phyloP scores from a whole-genome alignment of 768 basidiomycete genomes.

The Lepiota venenata region DNA sequence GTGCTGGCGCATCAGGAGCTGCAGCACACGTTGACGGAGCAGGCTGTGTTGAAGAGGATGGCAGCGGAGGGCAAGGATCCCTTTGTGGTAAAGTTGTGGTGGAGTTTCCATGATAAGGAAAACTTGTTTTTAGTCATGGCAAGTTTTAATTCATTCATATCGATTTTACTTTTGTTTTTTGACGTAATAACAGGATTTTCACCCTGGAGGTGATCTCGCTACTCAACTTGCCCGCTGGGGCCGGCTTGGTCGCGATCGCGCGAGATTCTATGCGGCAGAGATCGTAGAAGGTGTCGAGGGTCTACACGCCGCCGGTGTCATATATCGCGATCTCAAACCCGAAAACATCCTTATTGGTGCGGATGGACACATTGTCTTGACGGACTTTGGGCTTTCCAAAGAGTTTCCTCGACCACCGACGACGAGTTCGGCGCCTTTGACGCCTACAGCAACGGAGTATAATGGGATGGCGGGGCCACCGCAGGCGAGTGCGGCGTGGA shows the following conservation, averaged over 20 bases:
- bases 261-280: conserved; percentile 96
- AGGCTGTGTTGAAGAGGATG: conserved; percentile 93
- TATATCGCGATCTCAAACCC: conserved; percentile 96
- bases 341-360: conserved; percentile 94
- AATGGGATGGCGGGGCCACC: conserved; percentile 19
- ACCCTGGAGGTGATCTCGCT: conserved; percentile 94
- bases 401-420: conserved; percentile 67
- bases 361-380: conserved; percentile 94
- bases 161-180: background rate
- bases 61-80: conserved; percentile 85
- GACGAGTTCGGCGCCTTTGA: conserved; percentile 42
- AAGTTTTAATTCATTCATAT: conserved; percentile 10
- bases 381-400: conserved; percentile 94
- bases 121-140: conserved; percentile 97
- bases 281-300: conserved; percentile 97
- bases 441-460: conserved; percentile 55
- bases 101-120: conserved; percentile 98
- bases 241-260: conserved; percentile 86
- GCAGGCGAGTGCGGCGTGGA: conserved; percentile 59
- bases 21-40: conserved; percentile 94
- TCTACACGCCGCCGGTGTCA: conserved; percentile 89
- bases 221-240: conserved; percentile 98
- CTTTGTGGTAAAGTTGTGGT: conserved; percentile 94
- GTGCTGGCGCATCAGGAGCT: conserved; percentile 96
- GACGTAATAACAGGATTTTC: conserved; percentile 64